These are phyloP conservation scores for Microbotryum lychnidis-dioicae DNA, from an alignment of 1,284 basidiomycete genomes.

Conservation along the genomic window DNA sequence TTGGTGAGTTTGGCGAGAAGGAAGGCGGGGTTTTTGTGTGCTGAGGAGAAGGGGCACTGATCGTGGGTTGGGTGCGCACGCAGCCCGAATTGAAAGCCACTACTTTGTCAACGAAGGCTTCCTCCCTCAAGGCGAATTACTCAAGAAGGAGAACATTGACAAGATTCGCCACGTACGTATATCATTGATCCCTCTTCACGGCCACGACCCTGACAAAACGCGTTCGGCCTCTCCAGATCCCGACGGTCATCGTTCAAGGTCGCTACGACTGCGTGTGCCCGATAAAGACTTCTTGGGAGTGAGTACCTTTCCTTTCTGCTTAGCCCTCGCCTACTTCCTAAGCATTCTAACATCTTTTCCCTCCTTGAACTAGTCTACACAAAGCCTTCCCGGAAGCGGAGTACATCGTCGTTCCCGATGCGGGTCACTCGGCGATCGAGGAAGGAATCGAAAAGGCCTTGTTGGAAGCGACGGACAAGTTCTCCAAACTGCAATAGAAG, in stretches of 20 bases:
- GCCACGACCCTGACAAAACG: neutral
- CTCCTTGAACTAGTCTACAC: slow-evolving; percentile 50
- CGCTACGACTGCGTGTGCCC: slow-evolving; percentile 46
- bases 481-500: slow-evolving; percentile 28
- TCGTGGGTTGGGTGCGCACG: slow-evolving; percentile 34
- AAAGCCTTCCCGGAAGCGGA: slow-evolving; percentile 68
- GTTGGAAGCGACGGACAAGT: slow-evolving; percentile 51
- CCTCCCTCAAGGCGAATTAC: slow-evolving; percentile 72
- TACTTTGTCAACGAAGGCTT: slow-evolving; percentile 73
- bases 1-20: slow-evolving; percentile 12
- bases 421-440: slow-evolving; percentile 81
- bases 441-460: slow-evolving; percentile 62
- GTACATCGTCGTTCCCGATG: slow-evolving; percentile 63
- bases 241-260: slow-evolving; percentile 79
- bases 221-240: slow-evolving; percentile 60
- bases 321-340: neutral
- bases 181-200: too few relatives aligned
- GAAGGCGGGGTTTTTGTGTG: neutral
- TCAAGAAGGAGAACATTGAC: slow-evolving; percentile 73
- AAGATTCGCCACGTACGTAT: slow-evolving; percentile 53
- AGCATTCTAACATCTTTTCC: slow-evolving; percentile 27
- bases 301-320: slow-evolving; percentile 31
- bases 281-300: slow-evolving; percentile 40
- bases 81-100: slow-evolving; percentile 76
- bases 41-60: too few relatives aligned